Evolutionary conservation across 2,329 filamentous ascomycete genomes (phyloP).

Genomic region (Fusarium mexicanum): DNA sequence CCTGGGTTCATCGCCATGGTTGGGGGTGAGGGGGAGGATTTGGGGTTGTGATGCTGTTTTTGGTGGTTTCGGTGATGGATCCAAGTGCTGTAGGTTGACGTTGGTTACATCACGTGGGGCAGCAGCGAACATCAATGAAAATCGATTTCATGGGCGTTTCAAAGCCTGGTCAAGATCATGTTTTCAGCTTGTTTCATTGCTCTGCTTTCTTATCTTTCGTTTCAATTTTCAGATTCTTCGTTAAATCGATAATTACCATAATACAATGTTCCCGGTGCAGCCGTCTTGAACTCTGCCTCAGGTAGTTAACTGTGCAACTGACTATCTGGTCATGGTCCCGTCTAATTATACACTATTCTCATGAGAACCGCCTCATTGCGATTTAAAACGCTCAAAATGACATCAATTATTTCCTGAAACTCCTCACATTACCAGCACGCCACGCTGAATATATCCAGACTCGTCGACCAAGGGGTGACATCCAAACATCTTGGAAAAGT

Average conservation of each 20-base stretch:
- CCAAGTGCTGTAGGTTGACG: slow-evolving; percentile 5
- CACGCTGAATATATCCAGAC: slow-evolving; percentile 47
- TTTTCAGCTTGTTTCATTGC: not conserved
- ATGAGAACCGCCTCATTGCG: not conserved
- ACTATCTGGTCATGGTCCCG: not conserved
- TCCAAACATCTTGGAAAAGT: slow-evolving; percentile 47
- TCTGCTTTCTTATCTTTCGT: not conserved
- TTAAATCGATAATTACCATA: not conserved
- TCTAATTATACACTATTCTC: not conserved
- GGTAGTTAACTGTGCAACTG: not conserved
- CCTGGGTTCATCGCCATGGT: slow-evolving; percentile 50
- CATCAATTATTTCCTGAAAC: not conserved
- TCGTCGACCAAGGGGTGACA: slow-evolving; percentile 50
- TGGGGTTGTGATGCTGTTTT: slow-evolving; percentile 14
- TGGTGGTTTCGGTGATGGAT: slow-evolving; percentile 20
- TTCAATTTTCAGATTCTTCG: not conserved
- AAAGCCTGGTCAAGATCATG: not conserved
- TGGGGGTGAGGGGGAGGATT: not conserved
- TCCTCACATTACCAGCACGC: slow-evolving; percentile 43
- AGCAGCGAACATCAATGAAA: not conserved
- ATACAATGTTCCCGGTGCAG: not conserved
- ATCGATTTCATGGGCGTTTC: not conserved
- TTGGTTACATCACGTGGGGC: slow-evolving; percentile 35
- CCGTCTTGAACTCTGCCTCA: not conserved
- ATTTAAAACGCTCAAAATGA: not conserved